Evolutionary conservation across 2,329 filamentous ascomycete species (phyloP).

Genomic region (Aspergillus pseudotamarii): DNA sequence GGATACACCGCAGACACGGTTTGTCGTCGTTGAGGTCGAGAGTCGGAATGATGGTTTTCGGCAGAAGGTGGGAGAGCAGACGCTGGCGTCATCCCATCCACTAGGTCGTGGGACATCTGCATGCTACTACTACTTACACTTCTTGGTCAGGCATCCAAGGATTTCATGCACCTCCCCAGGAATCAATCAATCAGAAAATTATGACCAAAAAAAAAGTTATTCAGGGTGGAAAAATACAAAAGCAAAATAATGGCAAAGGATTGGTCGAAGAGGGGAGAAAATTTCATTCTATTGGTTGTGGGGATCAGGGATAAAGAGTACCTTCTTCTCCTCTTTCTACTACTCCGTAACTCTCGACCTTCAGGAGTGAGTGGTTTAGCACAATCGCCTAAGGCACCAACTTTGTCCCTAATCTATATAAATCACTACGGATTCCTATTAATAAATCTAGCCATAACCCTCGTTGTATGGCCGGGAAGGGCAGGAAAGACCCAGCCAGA

Average conservation of each 20-base stretch:
- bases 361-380: background rate
- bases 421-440: conserved; percentile 1
- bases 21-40: conserved; percentile 20
- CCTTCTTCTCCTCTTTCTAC: background rate
- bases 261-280: conserved; percentile 8
- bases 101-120: conserved; percentile 22
- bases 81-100: conserved; percentile 16
- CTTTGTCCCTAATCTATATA: background rate
- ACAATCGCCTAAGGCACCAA: background rate
- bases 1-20: conserved; percentile 23
- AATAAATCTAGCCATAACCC: conserved; percentile 6
- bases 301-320: conserved; percentile 10
- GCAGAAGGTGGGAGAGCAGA: conserved; percentile 7
- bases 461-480: background rate
- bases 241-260: conserved; percentile 1
- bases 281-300: conserved; percentile 17
- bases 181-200: conserved; percentile 11
- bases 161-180: conserved; percentile 15
- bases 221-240: background rate
- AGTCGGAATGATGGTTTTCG: conserved; percentile 10
- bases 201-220: background rate
- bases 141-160: conserved; percentile 24
- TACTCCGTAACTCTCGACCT: background rate
- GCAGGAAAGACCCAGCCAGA: conserved; percentile 1
- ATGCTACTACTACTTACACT: conserved; percentile 3